Percentiles rank a stretch among this genome's conserved stretches.
These are phyloP conservation scores for Sporisorium exsertum DNA, from an alignment of 1,284 basidiomycete species.

Conservation along the genomic window DNA sequence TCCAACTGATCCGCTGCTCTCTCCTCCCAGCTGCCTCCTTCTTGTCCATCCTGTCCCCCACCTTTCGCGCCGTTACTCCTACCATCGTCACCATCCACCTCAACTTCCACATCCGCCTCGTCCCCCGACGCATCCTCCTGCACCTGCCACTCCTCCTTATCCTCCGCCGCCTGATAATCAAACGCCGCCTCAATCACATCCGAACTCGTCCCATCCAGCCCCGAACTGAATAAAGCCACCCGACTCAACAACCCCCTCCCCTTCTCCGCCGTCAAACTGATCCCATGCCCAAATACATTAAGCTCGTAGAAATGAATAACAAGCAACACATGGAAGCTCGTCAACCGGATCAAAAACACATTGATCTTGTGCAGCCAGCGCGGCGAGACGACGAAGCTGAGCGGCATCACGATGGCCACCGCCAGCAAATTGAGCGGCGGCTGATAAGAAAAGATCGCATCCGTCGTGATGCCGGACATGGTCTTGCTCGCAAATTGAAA, in stretches of 20 bases:
- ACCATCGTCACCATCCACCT: neutral
- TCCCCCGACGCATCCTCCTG: conserved; percentile 19
- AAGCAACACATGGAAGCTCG: conserved; percentile 87
- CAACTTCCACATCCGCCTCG: conserved; percentile 28
- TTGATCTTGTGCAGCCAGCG: conserved; percentile 75
- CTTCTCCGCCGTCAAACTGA: conserved; percentile 57
- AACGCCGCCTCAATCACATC: conserved; percentile 53
- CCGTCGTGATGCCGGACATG: conserved; percentile 78
- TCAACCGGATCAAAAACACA: conserved; percentile 74
- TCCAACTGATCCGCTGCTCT: conserved; percentile 21
- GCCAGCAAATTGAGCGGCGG: conserved; percentile 76
- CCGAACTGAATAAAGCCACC: conserved; percentile 26
- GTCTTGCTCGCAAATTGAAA: conserved; percentile 80
- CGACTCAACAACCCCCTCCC: conserved; percentile 35
- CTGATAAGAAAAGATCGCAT: conserved; percentile 91
- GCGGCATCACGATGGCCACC: conserved; percentile 50
- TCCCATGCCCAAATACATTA: conserved; percentile 70
- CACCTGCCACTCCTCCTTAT: conserved; percentile 25
- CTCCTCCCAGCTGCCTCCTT: conserved; percentile 38
- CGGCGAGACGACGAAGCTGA: conserved; percentile 50
- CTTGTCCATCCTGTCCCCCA: neutral
- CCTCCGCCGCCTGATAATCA: conserved; percentile 28
- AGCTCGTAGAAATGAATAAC: conserved; percentile 85
- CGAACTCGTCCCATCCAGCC: conserved; percentile 22
- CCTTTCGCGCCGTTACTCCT: neutral